Evolutionary conservation across 805 yeast species (phyloP).

Genomic region (Candida endomychidarum): DNA sequence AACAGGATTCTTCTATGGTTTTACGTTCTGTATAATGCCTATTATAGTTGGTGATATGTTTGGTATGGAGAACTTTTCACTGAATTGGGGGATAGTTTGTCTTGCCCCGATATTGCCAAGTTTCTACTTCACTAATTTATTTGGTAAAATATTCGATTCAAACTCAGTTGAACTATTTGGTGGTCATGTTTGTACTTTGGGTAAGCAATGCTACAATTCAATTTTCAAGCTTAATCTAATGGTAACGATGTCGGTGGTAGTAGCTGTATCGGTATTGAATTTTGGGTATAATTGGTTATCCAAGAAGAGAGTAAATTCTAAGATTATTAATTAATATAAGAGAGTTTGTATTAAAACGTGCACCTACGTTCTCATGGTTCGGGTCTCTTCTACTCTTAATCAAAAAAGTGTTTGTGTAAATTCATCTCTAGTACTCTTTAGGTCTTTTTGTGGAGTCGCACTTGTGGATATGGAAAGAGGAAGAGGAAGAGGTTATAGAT

Average conservation of each 20-base stretch:
- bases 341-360: too few relatives aligned
- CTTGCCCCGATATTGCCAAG: constrained; percentile 66
- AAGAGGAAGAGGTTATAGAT: neutral
- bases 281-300: constrained; percentile 12
- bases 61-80: constrained; percentile 66
- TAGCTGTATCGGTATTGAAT: constrained; percentile 10
- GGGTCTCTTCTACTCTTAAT: too few relatives aligned
- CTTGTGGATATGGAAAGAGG: neutral
- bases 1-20: constrained; percentile 72
- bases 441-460: too few relatives aligned
- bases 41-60: constrained; percentile 73
- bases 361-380: too few relatives aligned
- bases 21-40: constrained; percentile 69
- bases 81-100: constrained; percentile 72
- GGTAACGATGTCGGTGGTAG: constrained; percentile 19
- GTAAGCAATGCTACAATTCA: constrained; percentile 44
- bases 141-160: constrained; percentile 64
- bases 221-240: constrained; percentile 40
- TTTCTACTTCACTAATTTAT: constrained; percentile 56
- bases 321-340: neutral
- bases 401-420: too few relatives aligned
- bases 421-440: too few relatives aligned
- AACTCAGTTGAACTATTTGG: constrained; percentile 21
- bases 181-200: constrained; percentile 27
- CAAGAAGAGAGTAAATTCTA: neutral